Conservation (phyloP, 2,329 filamentous ascomycete genomes). For the Botryotinia globosa region DNA sequence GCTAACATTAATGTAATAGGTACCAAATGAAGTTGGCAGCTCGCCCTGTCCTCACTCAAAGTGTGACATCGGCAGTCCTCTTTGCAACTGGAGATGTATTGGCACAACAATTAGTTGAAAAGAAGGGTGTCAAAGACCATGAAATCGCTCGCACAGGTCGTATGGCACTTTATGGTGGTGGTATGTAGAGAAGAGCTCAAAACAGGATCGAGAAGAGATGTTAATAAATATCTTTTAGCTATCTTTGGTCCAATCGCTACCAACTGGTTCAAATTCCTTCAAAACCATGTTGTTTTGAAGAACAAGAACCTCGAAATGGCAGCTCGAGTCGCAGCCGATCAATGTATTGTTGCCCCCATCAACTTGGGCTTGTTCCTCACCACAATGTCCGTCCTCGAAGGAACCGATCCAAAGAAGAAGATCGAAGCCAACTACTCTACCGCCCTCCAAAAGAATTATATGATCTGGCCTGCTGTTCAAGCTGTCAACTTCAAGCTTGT, state of each 20-base stretch:
- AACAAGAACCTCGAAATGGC: constrained; percentile 58
- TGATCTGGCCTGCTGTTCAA: constrained; percentile 68
- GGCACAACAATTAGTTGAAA: constrained; percentile 88
- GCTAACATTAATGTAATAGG: constrained; percentile 48
- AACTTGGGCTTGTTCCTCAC: constrained; percentile 65
- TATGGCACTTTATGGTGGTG: constrained; percentile 78
- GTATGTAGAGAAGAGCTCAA: constrained; percentile 30
- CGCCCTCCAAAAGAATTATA: constrained; percentile 66
- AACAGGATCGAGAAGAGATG: not conserved
- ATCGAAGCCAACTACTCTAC: constrained; percentile 56
- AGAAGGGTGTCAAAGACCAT: constrained; percentile 72
- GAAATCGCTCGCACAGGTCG: constrained; percentile 68
- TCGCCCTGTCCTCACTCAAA: constrained; percentile 85
- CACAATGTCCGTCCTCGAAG: constrained; percentile 66
- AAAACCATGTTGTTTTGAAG: constrained; percentile 56
- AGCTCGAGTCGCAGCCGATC: constrained; percentile 63
- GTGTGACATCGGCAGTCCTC: constrained; percentile 83
- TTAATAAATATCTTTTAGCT: constrained; percentile 40
- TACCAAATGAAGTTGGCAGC: constrained; percentile 81
- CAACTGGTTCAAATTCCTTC: constrained; percentile 67
- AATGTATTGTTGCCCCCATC: constrained; percentile 62
- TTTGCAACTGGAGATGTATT: constrained; percentile 90
- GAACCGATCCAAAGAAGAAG: constrained; percentile 57
- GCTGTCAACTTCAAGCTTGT: constrained; percentile 68
- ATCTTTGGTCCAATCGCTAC: constrained; percentile 71